Evolutionary conservation across 2,329 filamentous ascomycete species (phyloP).

Genomic region (Verticillium zaregamsianum): DNA sequence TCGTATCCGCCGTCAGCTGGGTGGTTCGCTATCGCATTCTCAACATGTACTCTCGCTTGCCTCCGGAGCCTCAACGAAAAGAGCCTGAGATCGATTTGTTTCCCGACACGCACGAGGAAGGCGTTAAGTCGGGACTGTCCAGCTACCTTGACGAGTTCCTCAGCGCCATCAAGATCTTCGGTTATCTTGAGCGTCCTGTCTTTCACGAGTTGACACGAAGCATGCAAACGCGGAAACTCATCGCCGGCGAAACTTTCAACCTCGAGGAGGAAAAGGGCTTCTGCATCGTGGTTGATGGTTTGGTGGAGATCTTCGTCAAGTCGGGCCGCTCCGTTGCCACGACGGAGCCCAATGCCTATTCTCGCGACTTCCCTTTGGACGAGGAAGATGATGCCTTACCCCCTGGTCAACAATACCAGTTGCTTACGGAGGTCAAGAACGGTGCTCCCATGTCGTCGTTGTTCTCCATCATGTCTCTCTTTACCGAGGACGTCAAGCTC

Average conservation of each 20-base stretch:
- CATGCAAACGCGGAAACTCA: slow-evolving; percentile 96
- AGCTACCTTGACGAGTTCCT: slow-evolving; percentile 98
- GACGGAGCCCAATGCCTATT: slow-evolving; percentile 31
- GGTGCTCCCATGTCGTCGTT: slow-evolving; percentile 97
- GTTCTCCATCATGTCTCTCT: slow-evolving; percentile 94
- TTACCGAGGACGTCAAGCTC: slow-evolving; percentile 90
- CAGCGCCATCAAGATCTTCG: slow-evolving; percentile 98
- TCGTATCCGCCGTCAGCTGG: slow-evolving; percentile 87
- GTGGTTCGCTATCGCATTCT: slow-evolving; percentile 92
- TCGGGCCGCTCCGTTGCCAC: slow-evolving; percentile 58
- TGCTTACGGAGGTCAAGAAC: slow-evolving; percentile 95
- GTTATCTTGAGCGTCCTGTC: slow-evolving; percentile 90
- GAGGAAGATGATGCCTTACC: slow-evolving; percentile 63
- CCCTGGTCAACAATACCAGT: slow-evolving; percentile 78
- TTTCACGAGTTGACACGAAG: slow-evolving; percentile 96
- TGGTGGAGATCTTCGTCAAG: slow-evolving; percentile 98
- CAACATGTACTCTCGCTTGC: slow-evolving; percentile 93
- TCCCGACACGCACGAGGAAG: slow-evolving; percentile 85
- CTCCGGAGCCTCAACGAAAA: slow-evolving; percentile 91
- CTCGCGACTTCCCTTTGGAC: slow-evolving; percentile 49
- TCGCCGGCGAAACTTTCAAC: slow-evolving; percentile 91
- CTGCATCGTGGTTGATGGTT: slow-evolving; percentile 91
- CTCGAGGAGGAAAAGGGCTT: slow-evolving; percentile 98
- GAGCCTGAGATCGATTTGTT: slow-evolving; percentile 95
- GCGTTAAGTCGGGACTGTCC: slow-evolving; percentile 84